Conservation (phyloP, 106 monocot species). For the Dioscorea dumetorum region DNA sequence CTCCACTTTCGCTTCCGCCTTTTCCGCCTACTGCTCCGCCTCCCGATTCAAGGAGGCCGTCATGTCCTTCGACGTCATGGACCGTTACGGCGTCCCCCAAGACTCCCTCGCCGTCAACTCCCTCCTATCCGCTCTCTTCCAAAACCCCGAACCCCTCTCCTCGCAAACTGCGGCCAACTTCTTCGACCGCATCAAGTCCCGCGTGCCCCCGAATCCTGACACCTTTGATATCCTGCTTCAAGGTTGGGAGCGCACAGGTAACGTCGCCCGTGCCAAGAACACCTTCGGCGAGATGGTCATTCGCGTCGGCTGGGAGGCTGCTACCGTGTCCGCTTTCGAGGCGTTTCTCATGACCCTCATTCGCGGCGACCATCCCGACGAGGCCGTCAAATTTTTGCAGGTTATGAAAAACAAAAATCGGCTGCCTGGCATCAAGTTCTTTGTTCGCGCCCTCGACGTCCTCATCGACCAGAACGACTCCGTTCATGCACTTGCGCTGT, state of each 20-base stretch:
- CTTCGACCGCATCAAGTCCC: slow-evolving; percentile 42
- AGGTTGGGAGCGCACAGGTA: slow-evolving; percentile 65
- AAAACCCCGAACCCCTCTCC: slow-evolving; percentile 17
- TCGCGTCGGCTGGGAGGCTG: slow-evolving; percentile 51
- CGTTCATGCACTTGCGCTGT: slow-evolving; percentile 31
- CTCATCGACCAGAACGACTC: slow-evolving; percentile 31
- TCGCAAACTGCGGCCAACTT: slow-evolving; percentile 37
- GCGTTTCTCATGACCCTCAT: slow-evolving; percentile 63
- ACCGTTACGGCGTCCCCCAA: slow-evolving; percentile 54
- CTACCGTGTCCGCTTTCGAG: slow-evolving; percentile 53
- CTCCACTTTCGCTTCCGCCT: slow-evolving; percentile 61
- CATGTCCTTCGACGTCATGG: slow-evolving; percentile 84
- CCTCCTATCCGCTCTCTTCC: slow-evolving; percentile 55
- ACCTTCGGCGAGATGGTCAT: slow-evolving; percentile 80
- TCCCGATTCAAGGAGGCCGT: slow-evolving; percentile 59
- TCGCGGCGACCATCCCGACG: slow-evolving; percentile 24
- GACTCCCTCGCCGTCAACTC: slow-evolving; percentile 55
- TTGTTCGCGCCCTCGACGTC: slow-evolving; percentile 42
- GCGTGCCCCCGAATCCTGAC: slow-evolving; percentile 44
- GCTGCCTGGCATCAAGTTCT: slow-evolving; percentile 67
- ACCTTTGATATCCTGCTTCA: slow-evolving; percentile 70
- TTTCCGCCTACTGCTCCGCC: slow-evolving; percentile 51
- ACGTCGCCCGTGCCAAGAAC: slow-evolving; percentile 40
- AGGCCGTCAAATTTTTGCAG: slow-evolving; percentile 58
- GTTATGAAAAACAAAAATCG: slow-evolving; percentile 67